phyloP scores from a whole-genome alignment of 2,329 filamentous ascomycete genomes.

The Ceratocystis alfenasii region DNA sequence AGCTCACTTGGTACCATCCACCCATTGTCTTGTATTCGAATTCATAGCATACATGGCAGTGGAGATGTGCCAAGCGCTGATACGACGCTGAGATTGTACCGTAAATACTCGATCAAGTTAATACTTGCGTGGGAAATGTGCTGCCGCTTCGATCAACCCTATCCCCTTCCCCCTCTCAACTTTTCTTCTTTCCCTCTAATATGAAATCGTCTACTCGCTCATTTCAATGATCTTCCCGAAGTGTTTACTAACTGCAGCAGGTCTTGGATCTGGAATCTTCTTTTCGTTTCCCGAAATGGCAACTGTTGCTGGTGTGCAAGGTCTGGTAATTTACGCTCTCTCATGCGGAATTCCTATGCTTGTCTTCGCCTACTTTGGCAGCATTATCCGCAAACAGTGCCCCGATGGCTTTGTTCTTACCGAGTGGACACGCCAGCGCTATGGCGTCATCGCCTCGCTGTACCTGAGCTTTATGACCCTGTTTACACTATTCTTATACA shows the following conservation, averaged over 20 bases:
- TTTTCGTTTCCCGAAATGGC: constrained; percentile 74
- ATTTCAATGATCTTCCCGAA: constrained; percentile 22
- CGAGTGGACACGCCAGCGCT: constrained; percentile 71
- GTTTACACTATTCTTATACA: constrained; percentile 74
- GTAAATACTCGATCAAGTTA: constrained; percentile 98
- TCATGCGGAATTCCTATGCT: constrained; percentile 61
- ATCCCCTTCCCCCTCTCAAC: constrained; percentile 26
- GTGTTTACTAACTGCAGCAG: constrained; percentile 41
- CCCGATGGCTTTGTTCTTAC: constrained; percentile 76
- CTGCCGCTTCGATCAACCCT: constrained; percentile 59
- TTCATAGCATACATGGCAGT: background rate
- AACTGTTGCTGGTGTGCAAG: constrained; percentile 67
- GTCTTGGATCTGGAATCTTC: constrained; percentile 70
- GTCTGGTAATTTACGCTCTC: constrained; percentile 63
- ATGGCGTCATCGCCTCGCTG: constrained; percentile 55
- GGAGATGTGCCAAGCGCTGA: constrained; percentile 15
- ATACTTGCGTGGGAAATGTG: constrained; percentile 98
- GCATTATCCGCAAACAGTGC: constrained; percentile 66
- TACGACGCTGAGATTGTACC: constrained; percentile 88
- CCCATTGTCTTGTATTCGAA: background rate
- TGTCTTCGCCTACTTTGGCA: constrained; percentile 61
- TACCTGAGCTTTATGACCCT: constrained; percentile 69
- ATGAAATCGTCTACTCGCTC: background rate
- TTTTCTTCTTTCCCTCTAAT: constrained; percentile 10
- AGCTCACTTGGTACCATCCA: constrained; percentile 18